Base-by-base conservation (phyloP, 345 rosid genomes). In the Salix suchowensis region DNA sequence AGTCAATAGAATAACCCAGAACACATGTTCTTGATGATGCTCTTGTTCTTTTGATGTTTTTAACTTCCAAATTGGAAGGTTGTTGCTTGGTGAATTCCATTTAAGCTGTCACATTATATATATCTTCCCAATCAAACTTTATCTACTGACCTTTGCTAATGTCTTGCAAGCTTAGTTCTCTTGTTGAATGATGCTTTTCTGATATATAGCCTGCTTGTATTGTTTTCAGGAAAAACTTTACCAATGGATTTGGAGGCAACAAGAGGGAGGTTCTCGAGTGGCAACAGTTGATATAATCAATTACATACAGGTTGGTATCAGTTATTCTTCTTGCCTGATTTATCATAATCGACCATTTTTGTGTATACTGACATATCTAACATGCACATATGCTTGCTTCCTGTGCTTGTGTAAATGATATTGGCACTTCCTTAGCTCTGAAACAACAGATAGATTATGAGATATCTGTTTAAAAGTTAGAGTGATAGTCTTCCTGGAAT, bases 221-320 rank as follows among this genome's bases (percentile, higher is more conserved):
- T 78, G 75, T 71, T 75, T 82, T 79, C 80, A 94, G 98, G 98
- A 94, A 82, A 94, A 91, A 71, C 86, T 94, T 77, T 86, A 88
- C 82, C 98, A 94, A 67, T 94, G 95, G 95, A 89, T 94, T 68
- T 83, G 85, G 88, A 88, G 96, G 74, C 91, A 91, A 79, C 94
- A 94, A 81, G 98, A 94, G 77, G 97, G 82, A 78, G 98, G 95
- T 36, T 84, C 92, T 28, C 89, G 95, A 80, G 91, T 89, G 54
- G 76, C 96, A 73, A 78, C 92, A 16, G 70, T 73, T 81, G 98
- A 94, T 83, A 84, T 91, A 46, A 60, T 88, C 73, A 90, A 67
- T 83, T 90, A 90, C 84, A 75, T 91, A 76, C 95, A 91, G 95
- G 98, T 94, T 78, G 64, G 19, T 74, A 14, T 65, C 74, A 46